Evolutionary conservation across 495 filamentous ascomycete genomes (phyloP), one percentile per base, ranked within the genome.

Genomic region (Hypoxylon intermedium): DNA sequence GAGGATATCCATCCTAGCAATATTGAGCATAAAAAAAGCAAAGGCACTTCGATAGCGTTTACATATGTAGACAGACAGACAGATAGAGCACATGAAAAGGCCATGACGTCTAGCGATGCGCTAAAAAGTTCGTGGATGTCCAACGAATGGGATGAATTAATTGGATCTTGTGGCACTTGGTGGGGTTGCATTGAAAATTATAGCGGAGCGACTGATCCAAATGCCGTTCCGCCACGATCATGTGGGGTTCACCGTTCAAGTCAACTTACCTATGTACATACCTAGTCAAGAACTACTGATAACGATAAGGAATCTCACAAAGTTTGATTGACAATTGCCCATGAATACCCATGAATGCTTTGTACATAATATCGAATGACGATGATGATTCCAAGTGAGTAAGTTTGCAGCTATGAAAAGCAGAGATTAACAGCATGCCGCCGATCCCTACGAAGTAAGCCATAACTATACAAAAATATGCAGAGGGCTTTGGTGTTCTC

Each of bases 91-190:
- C 46, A 52, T 63, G 60, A 53, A 33, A 63, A 49, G 42, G 23
- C 51, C 34, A 57, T 52, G 52, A 64, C 43, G 43, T 58, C 48
- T 28, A 58, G 21, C 16, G 9, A n/a, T 15, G n/a, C 48, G 48
- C 42, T 49, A 48, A 44, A 43, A 9, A 12, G 3, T 19, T 11
- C 44, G 58, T 33, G 61, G 54, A 44, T 51, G n/a, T 11, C n/a
- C n/a, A 47, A 24, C 61, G 50, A 65, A 65, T 65, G 38, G 13
- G 15, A 52, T 18, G 1, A 3, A 28, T 20, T 52, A 65, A 65
- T 60, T 65, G 61, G 50, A 56, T 46, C 20, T 23, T 42, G 54
- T 65, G 49, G 50, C 33, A 33, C 38, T 42, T 18, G 20, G 46
- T 63, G 53, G 60, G 41, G 23, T 26, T 24, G 41, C 34, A 33